A percentile compares a stretch with the other conserved stretches of the same genome.
phyloP scores from a whole-genome alignment of 805 yeast species.

The Candida chilensis region DNA sequence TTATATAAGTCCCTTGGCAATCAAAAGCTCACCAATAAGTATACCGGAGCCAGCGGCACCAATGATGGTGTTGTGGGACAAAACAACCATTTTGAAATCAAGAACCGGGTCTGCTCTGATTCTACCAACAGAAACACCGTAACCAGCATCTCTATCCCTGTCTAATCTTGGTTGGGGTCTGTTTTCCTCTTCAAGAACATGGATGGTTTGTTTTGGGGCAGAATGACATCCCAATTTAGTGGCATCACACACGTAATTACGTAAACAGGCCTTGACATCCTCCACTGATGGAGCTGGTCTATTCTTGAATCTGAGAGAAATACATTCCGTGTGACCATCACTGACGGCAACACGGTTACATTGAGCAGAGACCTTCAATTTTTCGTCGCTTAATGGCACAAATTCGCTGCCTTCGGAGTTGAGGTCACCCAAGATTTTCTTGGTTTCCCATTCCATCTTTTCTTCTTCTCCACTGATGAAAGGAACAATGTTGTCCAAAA shows the following conservation, averaged over 20 bases:
- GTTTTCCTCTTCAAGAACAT: slow-evolving; percentile 82
- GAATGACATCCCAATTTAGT: slow-evolving; percentile 72
- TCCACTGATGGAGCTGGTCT: slow-evolving; percentile 82
- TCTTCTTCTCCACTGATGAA: slow-evolving; percentile 96
- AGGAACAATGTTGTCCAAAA: slow-evolving; percentile 90
- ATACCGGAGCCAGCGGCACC: slow-evolving; percentile 99
- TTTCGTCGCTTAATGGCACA: slow-evolving; percentile 51
- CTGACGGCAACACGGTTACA: slow-evolving; percentile 95
- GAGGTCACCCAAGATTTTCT: slow-evolving; percentile 76
- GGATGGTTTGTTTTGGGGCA: slow-evolving; percentile 89
- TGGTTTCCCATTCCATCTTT: slow-evolving; percentile 97
- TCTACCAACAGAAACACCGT: slow-evolving; percentile 92
- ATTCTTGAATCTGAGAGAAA: slow-evolving; percentile 73
- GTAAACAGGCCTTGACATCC: slow-evolving; percentile 59
- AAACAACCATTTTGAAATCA: slow-evolving; percentile 93
- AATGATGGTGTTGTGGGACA: slow-evolving; percentile 93
- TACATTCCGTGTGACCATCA: slow-evolving; percentile 97
- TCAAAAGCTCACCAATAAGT: slow-evolving; percentile 84
- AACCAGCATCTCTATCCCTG: slow-evolving; percentile 91
- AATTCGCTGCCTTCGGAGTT: slow-evolving; percentile 45
- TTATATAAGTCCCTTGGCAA: slow-evolving; percentile 67
- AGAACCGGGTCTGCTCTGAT: slow-evolving; percentile 87
- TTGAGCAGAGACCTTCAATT: slow-evolving; percentile 86
- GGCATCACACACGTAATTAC: slow-evolving; percentile 80
- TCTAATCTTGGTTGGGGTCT: slow-evolving; percentile 98